These are phyloP conservation scores for Aureobasidium zeae DNA, from an alignment of 2,329 filamentous ascomycete species.

Conservation along the genomic window DNA sequence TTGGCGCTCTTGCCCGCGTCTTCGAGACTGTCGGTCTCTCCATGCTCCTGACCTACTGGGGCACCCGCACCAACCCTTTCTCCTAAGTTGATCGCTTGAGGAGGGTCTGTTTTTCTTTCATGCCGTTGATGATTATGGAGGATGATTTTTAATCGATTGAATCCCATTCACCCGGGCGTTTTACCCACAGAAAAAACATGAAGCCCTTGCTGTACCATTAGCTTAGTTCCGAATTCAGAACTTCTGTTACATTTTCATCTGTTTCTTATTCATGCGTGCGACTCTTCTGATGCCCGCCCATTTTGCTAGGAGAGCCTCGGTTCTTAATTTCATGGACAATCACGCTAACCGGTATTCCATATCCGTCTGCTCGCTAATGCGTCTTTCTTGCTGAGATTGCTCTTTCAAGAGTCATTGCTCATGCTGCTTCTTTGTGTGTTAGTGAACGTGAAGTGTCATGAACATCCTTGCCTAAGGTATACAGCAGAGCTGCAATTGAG, in stretches of 20 bases:
- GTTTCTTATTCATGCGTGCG: not conserved
- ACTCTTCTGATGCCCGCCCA: not conserved
- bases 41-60: slow-evolving; percentile 94
- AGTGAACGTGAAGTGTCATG: no score
- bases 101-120: slow-evolving; percentile 13
- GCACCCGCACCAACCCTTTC: slow-evolving; percentile 87
- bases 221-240: slow-evolving; percentile 13
- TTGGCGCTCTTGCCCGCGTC: slow-evolving; percentile 73
- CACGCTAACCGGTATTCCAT: no score
- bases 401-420: no score
- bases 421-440: no score
- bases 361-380: no score
- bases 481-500: no score
- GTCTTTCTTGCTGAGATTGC: no score
- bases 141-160: slow-evolving; percentile 14
- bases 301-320: not conserved
- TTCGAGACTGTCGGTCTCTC: slow-evolving; percentile 90
- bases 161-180: slow-evolving; percentile 12
- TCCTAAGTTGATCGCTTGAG: slow-evolving; percentile 46
- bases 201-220: slow-evolving; percentile 14
- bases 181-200: slow-evolving; percentile 11
- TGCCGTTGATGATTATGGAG: slow-evolving; percentile 14
- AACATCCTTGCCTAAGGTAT: no score
- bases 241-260: not conserved
- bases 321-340: not conserved